phyloP scores from a whole-genome alignment of 768 basidiomycete genomes.

The Amanita rubescens region DNA sequence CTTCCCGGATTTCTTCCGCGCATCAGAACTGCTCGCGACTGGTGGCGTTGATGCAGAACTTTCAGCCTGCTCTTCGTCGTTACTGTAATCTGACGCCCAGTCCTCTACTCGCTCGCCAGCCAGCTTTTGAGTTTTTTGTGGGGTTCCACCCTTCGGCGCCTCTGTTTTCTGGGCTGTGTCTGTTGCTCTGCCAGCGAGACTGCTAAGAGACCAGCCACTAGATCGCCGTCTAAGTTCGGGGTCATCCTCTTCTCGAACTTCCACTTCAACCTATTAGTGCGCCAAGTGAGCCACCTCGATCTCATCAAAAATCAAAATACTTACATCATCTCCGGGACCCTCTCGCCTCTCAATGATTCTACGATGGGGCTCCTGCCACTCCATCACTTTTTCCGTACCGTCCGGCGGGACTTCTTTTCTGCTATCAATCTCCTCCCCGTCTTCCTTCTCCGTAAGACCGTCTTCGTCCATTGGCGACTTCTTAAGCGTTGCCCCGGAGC shows the following conservation, averaged over 20 bases:
- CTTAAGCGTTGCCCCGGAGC: neutral
- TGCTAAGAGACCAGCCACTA: neutral
- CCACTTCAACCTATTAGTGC: neutral
- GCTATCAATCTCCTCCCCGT: neutral
- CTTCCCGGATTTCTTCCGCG: neutral
- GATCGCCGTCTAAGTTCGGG: neutral
- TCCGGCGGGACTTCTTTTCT: constrained; percentile 7
- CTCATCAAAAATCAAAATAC: constrained; percentile 12
- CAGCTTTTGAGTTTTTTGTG: neutral
- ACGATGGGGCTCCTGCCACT: constrained; percentile 71
- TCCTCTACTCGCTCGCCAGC: neutral
- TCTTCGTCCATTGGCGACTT: neutral
- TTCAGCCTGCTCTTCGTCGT: neutral
- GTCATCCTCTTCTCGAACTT: constrained; percentile 2
- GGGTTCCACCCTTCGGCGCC: no score
- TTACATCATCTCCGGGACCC: constrained; percentile 63
- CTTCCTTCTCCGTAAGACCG: neutral
- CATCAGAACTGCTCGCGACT: neutral
- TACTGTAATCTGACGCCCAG: constrained; percentile 7
- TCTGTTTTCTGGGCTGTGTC: neutral
- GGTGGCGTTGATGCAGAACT: neutral
- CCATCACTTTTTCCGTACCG: constrained; percentile 21
- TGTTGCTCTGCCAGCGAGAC: neutral
- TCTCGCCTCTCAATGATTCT: constrained; percentile 53
- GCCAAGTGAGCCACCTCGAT: neutral